A percentile compares a stretch with the other conserved stretches of the same genome.
Evolutionary conservation across 305 asterid species (phyloP).

Genomic region (Striga hermonthica): DNA sequence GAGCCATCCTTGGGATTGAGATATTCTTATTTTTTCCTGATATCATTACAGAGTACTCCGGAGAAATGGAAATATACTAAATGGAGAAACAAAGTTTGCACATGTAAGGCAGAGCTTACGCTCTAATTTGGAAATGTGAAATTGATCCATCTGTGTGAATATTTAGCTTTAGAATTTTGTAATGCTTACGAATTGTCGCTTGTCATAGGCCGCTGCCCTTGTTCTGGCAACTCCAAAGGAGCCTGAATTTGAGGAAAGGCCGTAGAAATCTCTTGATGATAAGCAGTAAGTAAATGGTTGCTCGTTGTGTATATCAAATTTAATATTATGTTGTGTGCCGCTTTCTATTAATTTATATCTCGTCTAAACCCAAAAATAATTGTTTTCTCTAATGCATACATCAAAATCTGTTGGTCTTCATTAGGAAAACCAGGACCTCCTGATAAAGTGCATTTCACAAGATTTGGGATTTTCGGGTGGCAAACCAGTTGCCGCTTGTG

Average conservation of each 20-base stretch:
- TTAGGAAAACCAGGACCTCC: slow-evolving; percentile 95
- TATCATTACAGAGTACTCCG: slow-evolving; percentile 75
- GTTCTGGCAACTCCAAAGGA: slow-evolving; percentile 65
- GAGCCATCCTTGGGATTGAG: slow-evolving; percentile 20
- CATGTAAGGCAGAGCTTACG: slow-evolving; percentile 66
- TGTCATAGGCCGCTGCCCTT: slow-evolving; percentile 58
- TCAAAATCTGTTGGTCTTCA: slow-evolving; percentile 34
- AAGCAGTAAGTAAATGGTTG: slow-evolving; percentile 80
- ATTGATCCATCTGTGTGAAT: slow-evolving; percentile 19
- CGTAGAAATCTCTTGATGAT: slow-evolving; percentile 92
- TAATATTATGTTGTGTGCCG: slow-evolving; percentile 10
- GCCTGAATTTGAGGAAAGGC: slow-evolving; percentile 85
- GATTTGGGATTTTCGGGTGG: slow-evolving; percentile 96
- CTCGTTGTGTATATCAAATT: slow-evolving; percentile 20
- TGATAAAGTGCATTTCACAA: slow-evolving; percentile 88
- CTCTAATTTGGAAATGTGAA: too few species aligned
- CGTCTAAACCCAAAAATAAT: neutral
- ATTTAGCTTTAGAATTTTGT: slow-evolving; percentile 17
- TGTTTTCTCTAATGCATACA: slow-evolving; percentile 19
- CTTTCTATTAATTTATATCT: slow-evolving; percentile 16
- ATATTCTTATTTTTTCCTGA: slow-evolving; percentile 34
- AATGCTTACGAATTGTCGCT: slow-evolving; percentile 36
- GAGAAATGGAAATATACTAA: slow-evolving; percentile 70
- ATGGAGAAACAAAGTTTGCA: slow-evolving; percentile 63
- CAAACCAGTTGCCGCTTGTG: slow-evolving; percentile 94